Percentiles rank a stretch among this genome's conserved stretches.
Evolutionary conservation across 768 basidiomycete genomes (phyloP).

Genomic region (Lepiota brunneoincarnata): DNA sequence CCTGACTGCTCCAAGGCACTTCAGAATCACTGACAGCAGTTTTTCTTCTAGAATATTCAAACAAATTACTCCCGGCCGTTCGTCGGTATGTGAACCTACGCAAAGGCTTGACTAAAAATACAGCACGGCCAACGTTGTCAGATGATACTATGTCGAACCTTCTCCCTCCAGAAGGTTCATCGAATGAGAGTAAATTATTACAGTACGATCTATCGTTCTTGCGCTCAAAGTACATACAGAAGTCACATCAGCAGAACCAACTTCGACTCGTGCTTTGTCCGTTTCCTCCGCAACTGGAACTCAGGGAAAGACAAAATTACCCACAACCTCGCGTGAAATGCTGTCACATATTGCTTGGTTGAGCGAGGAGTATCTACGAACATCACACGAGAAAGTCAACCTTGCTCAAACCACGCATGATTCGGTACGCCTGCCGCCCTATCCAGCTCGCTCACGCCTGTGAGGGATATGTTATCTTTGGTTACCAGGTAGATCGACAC

Average conservation of each 20-base stretch:
- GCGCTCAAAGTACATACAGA: background rate
- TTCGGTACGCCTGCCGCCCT: slow-evolving; percentile 42
- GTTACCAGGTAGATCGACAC: slow-evolving; percentile 70
- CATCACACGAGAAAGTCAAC: slow-evolving; percentile 77
- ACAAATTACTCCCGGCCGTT: slow-evolving; percentile 41
- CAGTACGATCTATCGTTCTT: background rate
- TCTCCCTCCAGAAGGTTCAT: background rate
- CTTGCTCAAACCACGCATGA: slow-evolving; percentile 70
- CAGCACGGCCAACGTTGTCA: background rate
- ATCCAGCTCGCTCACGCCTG: background rate
- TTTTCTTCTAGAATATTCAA: slow-evolving; percentile 25
- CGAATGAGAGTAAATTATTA: background rate
- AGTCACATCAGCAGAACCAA: background rate
- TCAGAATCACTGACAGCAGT: background rate
- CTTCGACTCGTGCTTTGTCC: background rate
- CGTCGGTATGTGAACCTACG: slow-evolving; percentile 42
- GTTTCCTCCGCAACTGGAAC: slow-evolving; percentile 3
- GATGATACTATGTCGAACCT: background rate
- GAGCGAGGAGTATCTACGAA: slow-evolving; percentile 56
- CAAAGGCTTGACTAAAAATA: slow-evolving; percentile 3
- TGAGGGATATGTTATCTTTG: slow-evolving; percentile 7
- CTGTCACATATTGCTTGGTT: slow-evolving; percentile 58
- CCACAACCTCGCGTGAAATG: slow-evolving; percentile 44
- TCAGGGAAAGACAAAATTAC: slow-evolving; percentile 22
- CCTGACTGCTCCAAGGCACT: background rate